Conservation (phyloP, 345 rosid species). For the Trapa incisa region DNA sequence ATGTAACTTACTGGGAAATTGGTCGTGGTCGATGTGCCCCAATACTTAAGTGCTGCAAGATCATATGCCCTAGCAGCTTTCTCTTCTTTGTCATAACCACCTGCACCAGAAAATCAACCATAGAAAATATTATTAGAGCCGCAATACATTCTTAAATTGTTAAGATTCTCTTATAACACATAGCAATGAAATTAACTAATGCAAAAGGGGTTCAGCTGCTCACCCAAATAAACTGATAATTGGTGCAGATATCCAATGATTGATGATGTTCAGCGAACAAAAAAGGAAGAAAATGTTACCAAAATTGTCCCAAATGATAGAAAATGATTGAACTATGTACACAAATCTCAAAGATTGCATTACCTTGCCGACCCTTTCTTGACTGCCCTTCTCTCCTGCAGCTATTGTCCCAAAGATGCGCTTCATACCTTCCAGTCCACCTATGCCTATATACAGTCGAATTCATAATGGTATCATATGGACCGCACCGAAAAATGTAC, state of each 20-base stretch:
- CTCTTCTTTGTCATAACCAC: conserved; percentile 99
- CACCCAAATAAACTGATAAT: conserved; percentile 72
- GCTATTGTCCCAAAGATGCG: conserved; percentile 99
- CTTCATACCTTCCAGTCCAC: conserved; percentile 99
- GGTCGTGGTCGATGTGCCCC: conserved; percentile 97
- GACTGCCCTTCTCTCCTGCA: conserved; percentile 99
- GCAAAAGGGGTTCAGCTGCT: conserved; percentile 10
- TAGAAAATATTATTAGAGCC: neutral
- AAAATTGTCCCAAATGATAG: neutral
- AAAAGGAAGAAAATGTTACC: neutral
- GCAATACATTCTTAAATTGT: neutral
- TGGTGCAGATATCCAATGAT: neutral
- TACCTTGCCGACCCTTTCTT: conserved; percentile 98
- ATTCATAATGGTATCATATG: neutral
- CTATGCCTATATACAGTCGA: conserved; percentile 50
- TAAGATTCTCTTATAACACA: neutral
- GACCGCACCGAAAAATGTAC: neutral
- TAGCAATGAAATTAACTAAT: neutral
- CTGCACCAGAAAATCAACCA: conserved; percentile 19
- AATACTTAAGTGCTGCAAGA: conserved; percentile 86
- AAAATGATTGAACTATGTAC: neutral
- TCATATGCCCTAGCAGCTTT: conserved; percentile 98
- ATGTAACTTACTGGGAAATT: conserved; percentile 58
- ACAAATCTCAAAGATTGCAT: neutral
- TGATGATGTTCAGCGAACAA: neutral